These are phyloP conservation scores for Citrus sp. DNA, from an alignment of 345 rosid genomes.

Conservation along the genomic window DNA sequence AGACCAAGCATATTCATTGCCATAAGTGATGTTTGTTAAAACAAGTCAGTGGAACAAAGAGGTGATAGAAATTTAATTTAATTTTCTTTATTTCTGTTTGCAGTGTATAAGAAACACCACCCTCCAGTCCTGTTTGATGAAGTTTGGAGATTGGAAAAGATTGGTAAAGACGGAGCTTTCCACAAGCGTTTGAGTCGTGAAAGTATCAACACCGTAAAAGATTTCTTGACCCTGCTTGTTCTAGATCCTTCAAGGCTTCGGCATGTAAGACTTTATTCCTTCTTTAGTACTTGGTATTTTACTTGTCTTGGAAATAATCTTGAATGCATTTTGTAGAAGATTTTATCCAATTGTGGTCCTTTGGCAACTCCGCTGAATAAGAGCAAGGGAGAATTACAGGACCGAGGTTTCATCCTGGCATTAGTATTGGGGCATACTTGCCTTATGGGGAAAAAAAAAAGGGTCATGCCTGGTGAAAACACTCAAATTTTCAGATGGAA, in stretches of 20 bases:
- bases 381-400: neutral
- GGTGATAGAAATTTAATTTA: neutral
- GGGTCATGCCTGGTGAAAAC: neutral
- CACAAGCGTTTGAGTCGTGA: conserved; percentile 73
- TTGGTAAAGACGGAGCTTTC: conserved; percentile 98
- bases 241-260: conserved; percentile 74
- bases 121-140: conserved; percentile 86
- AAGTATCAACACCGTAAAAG: conserved; percentile 74
- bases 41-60: neutral
- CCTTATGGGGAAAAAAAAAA: neutral
- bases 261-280: conserved; percentile 44
- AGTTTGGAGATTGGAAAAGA: conserved; percentile 98
- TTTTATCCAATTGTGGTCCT: neutral
- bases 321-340: neutral
- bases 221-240: conserved; percentile 65
- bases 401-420: neutral
- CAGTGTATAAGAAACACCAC: conserved; percentile 95
- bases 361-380: neutral
- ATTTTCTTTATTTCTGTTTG: conserved; percentile 24
- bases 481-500: neutral
- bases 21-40: neutral
- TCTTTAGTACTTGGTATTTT: neutral
- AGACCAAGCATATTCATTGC: neutral
- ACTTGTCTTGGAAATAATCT: neutral
- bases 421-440: neutral